Evolutionary conservation across 345 rosid genomes (phyloP).

Genomic region (Salix dunnii): DNA sequence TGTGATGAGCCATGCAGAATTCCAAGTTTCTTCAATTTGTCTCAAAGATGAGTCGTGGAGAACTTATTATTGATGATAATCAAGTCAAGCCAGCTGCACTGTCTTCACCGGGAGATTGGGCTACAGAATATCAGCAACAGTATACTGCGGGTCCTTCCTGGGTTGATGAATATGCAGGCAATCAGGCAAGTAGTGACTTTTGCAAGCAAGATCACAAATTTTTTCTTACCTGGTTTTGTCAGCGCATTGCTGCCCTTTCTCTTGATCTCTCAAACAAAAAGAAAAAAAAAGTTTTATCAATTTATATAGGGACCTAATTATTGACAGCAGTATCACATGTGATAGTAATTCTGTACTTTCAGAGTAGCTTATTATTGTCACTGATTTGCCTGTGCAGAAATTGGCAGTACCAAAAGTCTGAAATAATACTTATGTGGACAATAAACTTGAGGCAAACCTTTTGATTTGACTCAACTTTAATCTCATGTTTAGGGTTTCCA

Average conservation of each 20-base stretch:
- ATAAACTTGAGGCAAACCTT: too few species aligned
- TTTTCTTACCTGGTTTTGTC: neutral
- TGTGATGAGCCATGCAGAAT: constrained; percentile 57
- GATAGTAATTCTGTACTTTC: too few species aligned
- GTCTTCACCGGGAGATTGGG: constrained; percentile 70
- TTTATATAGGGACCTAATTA: too few species aligned
- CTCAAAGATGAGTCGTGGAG: constrained; percentile 99
- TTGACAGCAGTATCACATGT: too few species aligned
- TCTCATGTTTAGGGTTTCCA: neutral
- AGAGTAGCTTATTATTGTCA: too few species aligned
- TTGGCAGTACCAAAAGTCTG: too few species aligned
- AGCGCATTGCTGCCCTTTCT: too few species aligned
- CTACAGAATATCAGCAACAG: constrained; percentile 84
- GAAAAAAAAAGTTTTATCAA: too few species aligned
- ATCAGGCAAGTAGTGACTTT: constrained; percentile 38
- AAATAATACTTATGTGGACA: too few species aligned
- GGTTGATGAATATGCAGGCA: constrained; percentile 79
- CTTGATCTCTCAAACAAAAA: too few species aligned
- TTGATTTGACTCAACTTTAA: too few species aligned
- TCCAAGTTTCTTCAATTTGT: constrained; percentile 97
- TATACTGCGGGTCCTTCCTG: constrained; percentile 63
- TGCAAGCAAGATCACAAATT: constrained; percentile 8
- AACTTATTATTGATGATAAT: constrained; percentile 92
- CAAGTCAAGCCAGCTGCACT: constrained; percentile 64
- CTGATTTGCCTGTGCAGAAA: too few species aligned